These are phyloP conservation scores for Metschnikowia lunata DNA, from an alignment of 805 yeast species.

Conservation along the genomic window DNA sequence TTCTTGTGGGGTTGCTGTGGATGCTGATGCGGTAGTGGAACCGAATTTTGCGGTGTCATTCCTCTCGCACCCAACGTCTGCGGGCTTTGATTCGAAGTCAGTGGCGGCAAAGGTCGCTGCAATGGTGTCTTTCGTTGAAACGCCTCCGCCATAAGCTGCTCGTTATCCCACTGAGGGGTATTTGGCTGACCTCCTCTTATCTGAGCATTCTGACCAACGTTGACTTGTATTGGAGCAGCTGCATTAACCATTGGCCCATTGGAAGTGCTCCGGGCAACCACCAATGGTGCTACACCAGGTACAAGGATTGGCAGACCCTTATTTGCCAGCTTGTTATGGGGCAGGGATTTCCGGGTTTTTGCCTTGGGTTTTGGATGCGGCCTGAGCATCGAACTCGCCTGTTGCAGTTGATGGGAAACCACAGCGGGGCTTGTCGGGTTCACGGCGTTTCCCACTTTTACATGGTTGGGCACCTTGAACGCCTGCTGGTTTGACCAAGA, in stretches of 20 bases:
- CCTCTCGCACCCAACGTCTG: background rate
- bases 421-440: background rate
- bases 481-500: background rate
- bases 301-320: conserved; percentile 10
- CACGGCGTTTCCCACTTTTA: background rate
- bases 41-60: background rate
- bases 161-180: conserved; percentile 5
- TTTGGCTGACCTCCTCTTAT: background rate
- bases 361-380: conserved; percentile 1
- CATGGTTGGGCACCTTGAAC: background rate
- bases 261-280: conserved; percentile 1
- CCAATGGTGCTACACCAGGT: conserved; percentile 10
- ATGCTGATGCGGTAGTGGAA: background rate
- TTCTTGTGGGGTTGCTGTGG: background rate
- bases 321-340: conserved; percentile 1
- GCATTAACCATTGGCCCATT: background rate
- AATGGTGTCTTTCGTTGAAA: background rate
- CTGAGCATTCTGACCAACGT: background rate
- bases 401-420: background rate
- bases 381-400: background rate
- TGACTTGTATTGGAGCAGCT: background rate
- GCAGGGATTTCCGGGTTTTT: conserved; percentile 2
- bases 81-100: background rate
- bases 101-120: background rate
- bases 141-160: background rate